Conservation (phyloP, 116 monocot genomes). For the Cymodocea nodosa region DNA sequence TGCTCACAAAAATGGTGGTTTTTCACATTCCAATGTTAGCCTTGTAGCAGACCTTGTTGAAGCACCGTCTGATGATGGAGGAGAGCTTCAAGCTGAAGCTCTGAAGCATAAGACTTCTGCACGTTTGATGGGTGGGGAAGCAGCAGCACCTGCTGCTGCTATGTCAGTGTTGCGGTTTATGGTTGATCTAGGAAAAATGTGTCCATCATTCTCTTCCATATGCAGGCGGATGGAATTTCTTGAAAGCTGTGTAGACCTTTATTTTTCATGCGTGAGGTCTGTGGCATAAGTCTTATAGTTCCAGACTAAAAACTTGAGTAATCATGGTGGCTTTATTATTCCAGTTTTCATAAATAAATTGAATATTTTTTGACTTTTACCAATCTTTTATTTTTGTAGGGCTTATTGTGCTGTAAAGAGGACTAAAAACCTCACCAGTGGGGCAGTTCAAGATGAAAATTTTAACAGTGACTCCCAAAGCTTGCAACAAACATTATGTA, state of each 20-base stretch:
- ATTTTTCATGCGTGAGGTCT: conserved; percentile 96
- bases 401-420: conserved; percentile 74
- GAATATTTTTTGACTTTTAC: neutral
- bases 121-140: conserved; percentile 94
- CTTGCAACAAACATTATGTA: conserved; percentile 40
- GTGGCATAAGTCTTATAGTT: neutral
- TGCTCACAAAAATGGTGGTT: conserved; percentile 63
- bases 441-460: conserved; percentile 35
- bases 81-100: conserved; percentile 95
- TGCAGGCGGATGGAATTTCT: conserved; percentile 89
- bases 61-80: conserved; percentile 47
- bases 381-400: conserved; percentile 21
- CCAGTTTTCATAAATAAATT: neutral
- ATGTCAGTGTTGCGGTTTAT: conserved; percentile 85
- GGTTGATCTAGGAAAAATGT: conserved; percentile 98
- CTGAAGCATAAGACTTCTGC: conserved; percentile 98
- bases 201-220: conserved; percentile 72
- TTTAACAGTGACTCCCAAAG: conserved; percentile 57
- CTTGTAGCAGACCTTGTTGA: conserved; percentile 76
- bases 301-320: neutral
- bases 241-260: conserved; percentile 92
- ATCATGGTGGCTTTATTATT: too few species aligned
- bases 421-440: conserved; percentile 60
- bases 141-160: conserved; percentile 79
- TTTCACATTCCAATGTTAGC: conserved; percentile 57